Base-by-base conservation (phyloP, 345 rosid genomes). In the Aquilaria sinensis region DNA sequence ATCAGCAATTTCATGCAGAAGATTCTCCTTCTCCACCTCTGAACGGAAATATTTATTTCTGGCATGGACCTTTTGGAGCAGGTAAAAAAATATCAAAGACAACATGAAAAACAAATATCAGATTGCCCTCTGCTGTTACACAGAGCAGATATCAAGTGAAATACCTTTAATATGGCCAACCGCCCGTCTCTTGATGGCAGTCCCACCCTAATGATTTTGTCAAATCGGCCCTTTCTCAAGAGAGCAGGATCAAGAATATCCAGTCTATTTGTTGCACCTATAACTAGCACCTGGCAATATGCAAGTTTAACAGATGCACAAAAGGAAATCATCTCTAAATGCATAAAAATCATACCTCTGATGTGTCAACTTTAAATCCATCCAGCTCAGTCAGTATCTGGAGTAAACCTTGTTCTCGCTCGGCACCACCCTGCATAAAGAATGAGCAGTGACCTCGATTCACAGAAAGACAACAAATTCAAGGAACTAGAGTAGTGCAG, bases 301-400 rank as follows among this genome's bases (percentile, higher is more conserved):
- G 46, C 76, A 75, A 73, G 67, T 56, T 70, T 47, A 65, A 71
- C 57, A 60, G 65, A 61, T 66, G 58, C 62, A 62, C 53, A 7
- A 47, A 57, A 52, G 23, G 69, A 67, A 9, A 13, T 41, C n/a
- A 54, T 55, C 31, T 32, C 58, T 14, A 33, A 45, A 32, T 51
- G 54, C 71, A 55, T 41, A 51, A 14, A 45, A 50, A 65, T 67
- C 69, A 73, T 67, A 90, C 98, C 83, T 93, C 96, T 57, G 97
- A 83, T 61, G 96, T 87, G 43, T 84, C 78, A 66, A 83, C 96
- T 81, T 84, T 87, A 68, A 93, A 93, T 73, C 98, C 98, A 79
- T 93, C 98, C 96, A 93, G 81, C 81, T 93, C 98, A 10, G 97
- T 93, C 67, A 93, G 71, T 75, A 93, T 85, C 81, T 93, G 98